These are phyloP conservation scores for Babesia sp. DNA, from an alignment of 169 alveolate species.

Conservation along the genomic window DNA sequence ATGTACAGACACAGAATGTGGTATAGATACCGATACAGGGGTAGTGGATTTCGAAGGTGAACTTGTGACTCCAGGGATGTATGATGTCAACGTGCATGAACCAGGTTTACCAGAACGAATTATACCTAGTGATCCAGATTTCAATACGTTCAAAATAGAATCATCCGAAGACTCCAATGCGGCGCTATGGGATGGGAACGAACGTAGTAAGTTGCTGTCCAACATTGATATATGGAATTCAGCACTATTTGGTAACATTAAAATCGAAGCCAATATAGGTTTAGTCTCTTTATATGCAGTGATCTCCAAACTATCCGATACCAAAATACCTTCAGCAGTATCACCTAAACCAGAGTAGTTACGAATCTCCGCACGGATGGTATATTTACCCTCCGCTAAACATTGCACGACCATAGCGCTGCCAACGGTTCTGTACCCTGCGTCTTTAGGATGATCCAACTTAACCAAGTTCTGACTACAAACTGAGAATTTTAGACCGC, in stretches of 20 bases:
- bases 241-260: slow-evolving; percentile 37
- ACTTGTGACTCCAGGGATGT: slow-evolving; percentile 12
- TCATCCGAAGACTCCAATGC: slow-evolving; percentile 21
- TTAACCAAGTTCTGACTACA: slow-evolving; percentile 21
- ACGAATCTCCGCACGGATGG: slow-evolving; percentile 33
- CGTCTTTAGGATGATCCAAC: slow-evolving; percentile 21
- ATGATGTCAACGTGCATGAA: slow-evolving; percentile 20
- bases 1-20: background rate
- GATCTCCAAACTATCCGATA: slow-evolving; percentile 23
- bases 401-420: slow-evolving; percentile 21
- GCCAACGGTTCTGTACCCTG: slow-evolving; percentile 5
- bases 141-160: background rate
- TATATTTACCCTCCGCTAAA: slow-evolving; percentile 38
- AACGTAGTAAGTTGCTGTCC: slow-evolving; percentile 6
- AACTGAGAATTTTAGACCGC: slow-evolving; percentile 18
- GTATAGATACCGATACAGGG: slow-evolving; percentile 26
- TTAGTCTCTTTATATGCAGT: slow-evolving; percentile 34
- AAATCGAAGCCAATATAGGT: slow-evolving; percentile 14
- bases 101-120: slow-evolving; percentile 11
- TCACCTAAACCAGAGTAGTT: background rate
- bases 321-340: background rate
- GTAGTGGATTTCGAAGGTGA: slow-evolving; percentile 1
- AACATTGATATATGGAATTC: slow-evolving; percentile 27
- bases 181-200: background rate
- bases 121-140: background rate